phyloP scores from a whole-genome alignment of 306 rosid species.

The Myrica gale region DNA sequence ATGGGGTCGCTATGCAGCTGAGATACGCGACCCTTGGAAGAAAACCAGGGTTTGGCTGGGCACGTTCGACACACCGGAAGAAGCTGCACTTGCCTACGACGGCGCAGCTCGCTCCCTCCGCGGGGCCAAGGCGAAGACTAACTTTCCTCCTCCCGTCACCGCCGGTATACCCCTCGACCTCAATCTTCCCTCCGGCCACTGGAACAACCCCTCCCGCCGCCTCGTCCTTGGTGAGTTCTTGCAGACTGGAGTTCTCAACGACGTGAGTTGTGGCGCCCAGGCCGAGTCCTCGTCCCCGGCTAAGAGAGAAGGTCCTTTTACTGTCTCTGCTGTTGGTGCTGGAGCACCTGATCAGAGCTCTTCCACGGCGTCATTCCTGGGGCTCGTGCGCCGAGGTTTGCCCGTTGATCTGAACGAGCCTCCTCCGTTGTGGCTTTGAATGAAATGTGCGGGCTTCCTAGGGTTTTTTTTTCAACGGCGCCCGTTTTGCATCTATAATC shows the following conservation, averaged over 20 bases:
- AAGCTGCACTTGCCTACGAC: slow-evolving; percentile 94
- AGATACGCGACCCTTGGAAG: slow-evolving; percentile 96
- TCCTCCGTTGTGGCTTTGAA: slow-evolving; percentile 86
- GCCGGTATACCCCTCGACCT: slow-evolving; percentile 56
- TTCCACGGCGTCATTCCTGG: slow-evolving; percentile 57
- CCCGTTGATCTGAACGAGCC: slow-evolving; percentile 91
- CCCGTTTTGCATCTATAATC: slow-evolving; percentile 12
- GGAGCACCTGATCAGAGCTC: slow-evolving; percentile 24
- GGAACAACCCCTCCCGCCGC: slow-evolving; percentile 47
- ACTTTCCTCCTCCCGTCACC: slow-evolving; percentile 59
- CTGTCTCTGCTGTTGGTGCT: not conserved
- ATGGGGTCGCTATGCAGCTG: slow-evolving; percentile 98
- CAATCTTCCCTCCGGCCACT: slow-evolving; percentile 49
- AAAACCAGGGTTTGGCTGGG: slow-evolving; percentile 96
- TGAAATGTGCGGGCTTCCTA: not conserved
- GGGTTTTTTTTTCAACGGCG: slow-evolving; percentile 10
- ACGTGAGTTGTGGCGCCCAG: slow-evolving; percentile 11
- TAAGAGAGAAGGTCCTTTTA: not conserved
- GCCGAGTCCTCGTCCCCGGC: slow-evolving; percentile 11
- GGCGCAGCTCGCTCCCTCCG: slow-evolving; percentile 97
- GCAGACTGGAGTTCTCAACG: slow-evolving; percentile 49
- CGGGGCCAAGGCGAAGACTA: slow-evolving; percentile 82
- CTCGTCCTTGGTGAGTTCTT: slow-evolving; percentile 59
- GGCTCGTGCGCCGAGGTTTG: slow-evolving; percentile 68
- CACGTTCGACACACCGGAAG: slow-evolving; percentile 92